Evolutionary conservation across 2,329 filamentous ascomycete genomes (phyloP), one percentile per base, ranked within the genome.

Genomic region (Trichoderma sp.): DNA sequence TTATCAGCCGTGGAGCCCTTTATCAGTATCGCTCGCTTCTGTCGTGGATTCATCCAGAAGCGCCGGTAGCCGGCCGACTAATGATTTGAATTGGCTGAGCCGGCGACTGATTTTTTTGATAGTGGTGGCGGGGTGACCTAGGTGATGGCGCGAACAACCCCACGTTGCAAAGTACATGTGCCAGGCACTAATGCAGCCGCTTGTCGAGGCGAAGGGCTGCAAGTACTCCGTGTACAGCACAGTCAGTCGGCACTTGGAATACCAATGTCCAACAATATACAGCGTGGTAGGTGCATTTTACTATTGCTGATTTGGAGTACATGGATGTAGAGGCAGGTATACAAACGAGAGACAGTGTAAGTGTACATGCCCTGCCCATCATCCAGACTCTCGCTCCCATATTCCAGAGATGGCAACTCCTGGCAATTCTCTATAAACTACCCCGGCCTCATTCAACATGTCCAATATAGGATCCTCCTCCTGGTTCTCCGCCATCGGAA

Each of bases 11-110:
- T n/a, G n/a, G 46, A 21, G 46, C 18, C 10, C 46, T 49, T 59
- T 68, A 49, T 46, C 51, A 54, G 24, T 21, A 51, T 52, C 24
- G 37, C 37, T 39, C 37, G 39, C 39, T n/a, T n/a, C 18, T 54
- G 51, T 30, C 21, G 46, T 43, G 34, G 43, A 24, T 39, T 67
- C 55, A 60, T 60, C 39, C 54, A 56, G 61, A 66, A 52, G 61
- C 61, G 61, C 61, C 61, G 61, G 61, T 55, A 55, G 49, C 51
- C 51, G 61, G 61, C 28, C 51, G n/a, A n/a, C n/a, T n/a, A n/a
- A 51, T 34, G 32, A 14, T 34, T 34, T 34, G 13, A 24, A 46
- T 4, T 49, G 46, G 46, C 46, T 21, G n/a, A 24, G 46, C 46
- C 46, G 46, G 34, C n/a, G 51, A 55, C 14, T 55, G 32, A 43